A percentile compares a stretch with the other conserved stretches of the same genome.
phyloP scores from a whole-genome alignment of 2,329 filamentous ascomycete species.

The Monosporascus sp. region DNA sequence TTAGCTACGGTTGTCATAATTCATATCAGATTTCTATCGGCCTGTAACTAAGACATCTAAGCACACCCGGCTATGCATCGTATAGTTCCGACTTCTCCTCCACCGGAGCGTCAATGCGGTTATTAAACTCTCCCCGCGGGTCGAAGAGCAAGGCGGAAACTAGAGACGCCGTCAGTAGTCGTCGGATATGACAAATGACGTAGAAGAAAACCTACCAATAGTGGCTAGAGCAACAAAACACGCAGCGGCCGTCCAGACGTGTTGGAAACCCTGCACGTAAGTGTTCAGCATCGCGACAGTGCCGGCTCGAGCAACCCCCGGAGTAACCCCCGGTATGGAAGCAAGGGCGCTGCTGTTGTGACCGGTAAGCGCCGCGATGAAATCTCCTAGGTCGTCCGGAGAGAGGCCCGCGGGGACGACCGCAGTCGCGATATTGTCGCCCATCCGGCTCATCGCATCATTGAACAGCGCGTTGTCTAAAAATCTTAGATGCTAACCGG shows the following conservation, averaged over 20 bases:
- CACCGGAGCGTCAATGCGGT: conserved; percentile 31
- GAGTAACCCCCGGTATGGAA: conserved; percentile 23
- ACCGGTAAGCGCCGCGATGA: conserved; percentile 22
- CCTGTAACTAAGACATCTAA: too few species aligned
- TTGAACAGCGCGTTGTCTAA: conserved; percentile 21
- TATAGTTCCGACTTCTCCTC: conserved; percentile 26
- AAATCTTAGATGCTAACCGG: not conserved
- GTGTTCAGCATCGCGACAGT: conserved; percentile 20
- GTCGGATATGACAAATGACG: not conserved
- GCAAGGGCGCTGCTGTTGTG: conserved; percentile 22
- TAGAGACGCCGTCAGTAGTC: not conserved
- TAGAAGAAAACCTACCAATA: conserved; percentile 16
- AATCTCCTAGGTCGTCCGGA: conserved; percentile 11
- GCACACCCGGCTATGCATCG: not conserved
- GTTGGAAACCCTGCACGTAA: conserved; percentile 24
- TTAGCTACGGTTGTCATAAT: too few species aligned
- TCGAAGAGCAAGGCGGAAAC: conserved; percentile 28
- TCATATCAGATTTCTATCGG: too few species aligned
- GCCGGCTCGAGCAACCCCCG: conserved; percentile 23
- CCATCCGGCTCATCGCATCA: conserved; percentile 21
- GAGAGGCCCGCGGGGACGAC: conserved; percentile 26
- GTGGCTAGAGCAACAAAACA: conserved; percentile 25
- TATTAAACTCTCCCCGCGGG: conserved; percentile 31
- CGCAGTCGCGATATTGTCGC: conserved; percentile 27
- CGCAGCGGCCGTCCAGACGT: conserved; percentile 28